These are phyloP conservation scores for Sugiyamaella qingdaonensis DNA, from an alignment of 805 yeast species.

Conservation along the genomic window DNA sequence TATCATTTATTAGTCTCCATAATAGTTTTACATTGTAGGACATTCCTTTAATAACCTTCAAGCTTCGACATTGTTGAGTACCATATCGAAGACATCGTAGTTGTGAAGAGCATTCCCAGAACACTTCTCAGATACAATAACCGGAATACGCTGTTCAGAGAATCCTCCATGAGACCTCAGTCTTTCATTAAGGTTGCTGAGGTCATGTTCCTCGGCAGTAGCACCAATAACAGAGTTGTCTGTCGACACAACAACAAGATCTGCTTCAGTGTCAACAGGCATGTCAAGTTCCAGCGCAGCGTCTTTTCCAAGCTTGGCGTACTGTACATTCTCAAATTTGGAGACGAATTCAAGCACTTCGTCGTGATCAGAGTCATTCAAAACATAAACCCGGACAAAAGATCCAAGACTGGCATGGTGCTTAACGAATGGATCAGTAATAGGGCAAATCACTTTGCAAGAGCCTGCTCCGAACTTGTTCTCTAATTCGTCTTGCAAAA, in stretches of 20 bases:
- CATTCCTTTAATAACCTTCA: not conserved
- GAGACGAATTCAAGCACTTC: not conserved
- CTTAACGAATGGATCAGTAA: conserved; percentile 8
- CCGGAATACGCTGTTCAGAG: conserved; percentile 7
- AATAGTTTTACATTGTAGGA: not conserved
- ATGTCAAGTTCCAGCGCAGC: conserved; percentile 1
- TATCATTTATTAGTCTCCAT: not conserved
- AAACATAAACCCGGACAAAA: conserved; percentile 4
- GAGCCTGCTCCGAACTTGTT: conserved; percentile 2
- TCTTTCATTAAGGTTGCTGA: not conserved
- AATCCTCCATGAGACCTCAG: conserved; percentile 8
- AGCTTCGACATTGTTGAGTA: not conserved
- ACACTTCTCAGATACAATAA: conserved; percentile 3
- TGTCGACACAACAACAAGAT: conserved; percentile 4
- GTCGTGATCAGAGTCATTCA: not conserved
- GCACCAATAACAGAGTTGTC: conserved; percentile 4
- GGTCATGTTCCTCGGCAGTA: conserved; percentile 1
- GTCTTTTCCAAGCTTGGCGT: not conserved
- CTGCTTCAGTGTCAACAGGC: conserved; percentile 7
- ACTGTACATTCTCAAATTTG: not conserved
- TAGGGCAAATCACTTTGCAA: not conserved
- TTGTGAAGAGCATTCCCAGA: not conserved
- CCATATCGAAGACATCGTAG: not conserved
- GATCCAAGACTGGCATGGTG: conserved; percentile 9
- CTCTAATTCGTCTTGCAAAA: conserved; percentile 9